Percentiles rank a stretch among this genome's conserved stretches.
phyloP scores from a whole-genome alignment of 2,329 filamentous ascomycete genomes.

The Epichloe coenophiala region DNA sequence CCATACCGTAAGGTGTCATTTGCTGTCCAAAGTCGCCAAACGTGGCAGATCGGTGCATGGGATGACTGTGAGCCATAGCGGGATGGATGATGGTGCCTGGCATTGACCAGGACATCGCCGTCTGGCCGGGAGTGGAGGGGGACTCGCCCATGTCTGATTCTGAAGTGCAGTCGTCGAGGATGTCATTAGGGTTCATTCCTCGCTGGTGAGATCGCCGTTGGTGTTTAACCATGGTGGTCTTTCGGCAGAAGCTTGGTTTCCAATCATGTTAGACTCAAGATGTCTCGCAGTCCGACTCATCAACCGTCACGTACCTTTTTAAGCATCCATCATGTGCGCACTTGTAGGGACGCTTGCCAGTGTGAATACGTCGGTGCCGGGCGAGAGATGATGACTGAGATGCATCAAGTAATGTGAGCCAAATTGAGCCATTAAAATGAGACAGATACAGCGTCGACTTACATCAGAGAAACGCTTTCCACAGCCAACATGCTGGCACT shows the following conservation, averaged over 20 bases:
- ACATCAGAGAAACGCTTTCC: constrained; percentile 60
- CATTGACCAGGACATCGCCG: constrained; percentile 37
- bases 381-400: constrained; percentile 49
- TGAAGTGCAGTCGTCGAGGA: constrained; percentile 38
- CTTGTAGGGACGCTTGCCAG: constrained; percentile 52
- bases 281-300: too few relatives aligned
- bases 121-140: constrained; percentile 43
- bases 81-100: constrained; percentile 26
- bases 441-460: constrained; percentile 17
- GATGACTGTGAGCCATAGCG: constrained; percentile 22
- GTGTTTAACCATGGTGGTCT: constrained; percentile 59
- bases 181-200: constrained; percentile 40
- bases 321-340: constrained; percentile 47
- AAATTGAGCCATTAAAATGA: not conserved
- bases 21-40: constrained; percentile 42
- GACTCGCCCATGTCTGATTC: constrained; percentile 46
- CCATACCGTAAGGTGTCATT: constrained; percentile 29
- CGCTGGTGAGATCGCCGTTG: constrained; percentile 48
- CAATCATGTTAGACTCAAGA: not conserved
- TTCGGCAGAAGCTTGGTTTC: constrained; percentile 50
- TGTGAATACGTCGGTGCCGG: constrained; percentile 52
- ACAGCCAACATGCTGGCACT: constrained; percentile 51
- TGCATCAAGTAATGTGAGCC: constrained; percentile 4
- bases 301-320: constrained; percentile 34
- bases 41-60: constrained; percentile 38